phyloP scores from a whole-genome alignment of 257 asterid genomes.

The Anisodus acutangulus region DNA sequence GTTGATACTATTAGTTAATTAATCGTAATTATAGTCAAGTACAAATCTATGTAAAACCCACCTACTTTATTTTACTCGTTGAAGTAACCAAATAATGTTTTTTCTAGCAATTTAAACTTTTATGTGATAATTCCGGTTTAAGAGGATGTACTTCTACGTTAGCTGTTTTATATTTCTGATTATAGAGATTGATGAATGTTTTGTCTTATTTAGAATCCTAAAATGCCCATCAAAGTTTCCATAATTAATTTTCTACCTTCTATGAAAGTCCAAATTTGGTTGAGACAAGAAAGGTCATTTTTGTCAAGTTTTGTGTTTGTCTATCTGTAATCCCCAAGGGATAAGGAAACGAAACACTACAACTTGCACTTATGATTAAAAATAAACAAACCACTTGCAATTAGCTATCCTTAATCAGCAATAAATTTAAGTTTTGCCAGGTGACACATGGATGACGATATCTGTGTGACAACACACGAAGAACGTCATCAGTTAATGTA shows the following conservation, averaged over 20 bases:
- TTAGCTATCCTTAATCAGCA: not conserved
- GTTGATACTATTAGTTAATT: not conserved
- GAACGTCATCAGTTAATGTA: not conserved
- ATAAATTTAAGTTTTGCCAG: constrained; percentile 18
- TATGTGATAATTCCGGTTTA: not conserved
- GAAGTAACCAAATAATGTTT: not conserved
- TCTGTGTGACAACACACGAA: not conserved
- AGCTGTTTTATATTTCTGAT: not conserved
- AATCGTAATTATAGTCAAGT: not conserved
- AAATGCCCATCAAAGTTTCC: not conserved
- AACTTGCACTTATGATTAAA: not conserved
- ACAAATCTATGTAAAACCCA: constrained; percentile 2
- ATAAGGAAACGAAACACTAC: not conserved
- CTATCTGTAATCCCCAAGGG: constrained; percentile 10
- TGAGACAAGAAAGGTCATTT: not conserved
- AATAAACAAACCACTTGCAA: not conserved
- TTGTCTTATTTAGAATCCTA: constrained; percentile 8
- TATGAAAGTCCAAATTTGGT: not conserved
- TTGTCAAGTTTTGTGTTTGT: not conserved
- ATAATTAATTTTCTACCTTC: not conserved
- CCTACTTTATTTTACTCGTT: not conserved
- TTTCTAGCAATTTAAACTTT: not conserved
- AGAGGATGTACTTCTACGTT: not conserved
- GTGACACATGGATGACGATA: constrained; percentile 19
- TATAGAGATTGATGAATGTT: constrained; percentile 1